Percentiles rank a stretch among this genome's conserved stretches.
Conservation (phyloP, 208 protist species). For the Trypanosoma grayi region DNA sequence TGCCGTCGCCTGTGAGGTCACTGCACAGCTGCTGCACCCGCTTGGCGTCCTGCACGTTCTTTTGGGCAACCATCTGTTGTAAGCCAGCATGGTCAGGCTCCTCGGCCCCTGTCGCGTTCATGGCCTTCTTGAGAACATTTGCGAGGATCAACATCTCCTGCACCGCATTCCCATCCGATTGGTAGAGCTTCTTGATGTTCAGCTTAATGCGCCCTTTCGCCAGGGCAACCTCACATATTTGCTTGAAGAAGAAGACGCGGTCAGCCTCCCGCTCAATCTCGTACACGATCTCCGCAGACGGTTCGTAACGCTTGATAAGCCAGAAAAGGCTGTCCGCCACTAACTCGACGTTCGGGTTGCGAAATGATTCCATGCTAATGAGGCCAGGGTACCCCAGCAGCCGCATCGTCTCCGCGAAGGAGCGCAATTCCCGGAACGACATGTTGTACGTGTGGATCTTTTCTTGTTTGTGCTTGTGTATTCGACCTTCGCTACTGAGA, state of each 20-base stretch:
- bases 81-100: constrained; percentile 72
- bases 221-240: constrained; percentile 80
- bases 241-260: constrained; percentile 93
- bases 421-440: constrained; percentile 92
- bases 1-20: constrained; percentile 86
- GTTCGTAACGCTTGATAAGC: constrained; percentile 93
- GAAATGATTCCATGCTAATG: constrained; percentile 96
- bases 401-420: constrained; percentile 96
- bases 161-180: constrained; percentile 94
- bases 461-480: constrained; percentile 4
- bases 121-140: constrained; percentile 86
- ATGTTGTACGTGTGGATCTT: constrained; percentile 40
- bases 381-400: constrained; percentile 93
- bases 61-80: constrained; percentile 86
- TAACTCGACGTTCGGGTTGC: constrained; percentile 94
- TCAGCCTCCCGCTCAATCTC: constrained; percentile 90
- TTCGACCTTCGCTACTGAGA: too few relatives aligned
- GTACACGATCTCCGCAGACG: constrained; percentile 87
- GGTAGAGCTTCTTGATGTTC: constrained; percentile 95
- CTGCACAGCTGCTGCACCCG: constrained; percentile 86
- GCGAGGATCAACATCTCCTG: constrained; percentile 96
- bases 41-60: constrained; percentile 81
- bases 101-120: constrained; percentile 69
- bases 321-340: constrained; percentile 93
- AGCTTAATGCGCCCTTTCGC: constrained; percentile 91